These are phyloP conservation scores for Taphrina deformans DNA, from an alignment of 1,139 yeast genomes.

Conservation along the genomic window DNA sequence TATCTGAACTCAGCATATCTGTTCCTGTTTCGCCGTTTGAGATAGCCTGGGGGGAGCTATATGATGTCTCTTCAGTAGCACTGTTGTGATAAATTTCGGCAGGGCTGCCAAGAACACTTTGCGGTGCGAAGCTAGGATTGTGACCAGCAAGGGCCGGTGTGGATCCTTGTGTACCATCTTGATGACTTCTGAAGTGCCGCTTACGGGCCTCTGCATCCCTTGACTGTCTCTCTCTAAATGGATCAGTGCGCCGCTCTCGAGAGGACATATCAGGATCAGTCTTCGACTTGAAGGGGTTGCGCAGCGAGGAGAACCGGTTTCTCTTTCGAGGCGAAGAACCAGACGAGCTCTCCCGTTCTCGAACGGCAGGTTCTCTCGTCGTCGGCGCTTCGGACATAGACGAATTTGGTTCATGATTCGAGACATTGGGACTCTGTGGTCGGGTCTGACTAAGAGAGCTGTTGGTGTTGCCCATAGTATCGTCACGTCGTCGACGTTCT, in stretches of 20 bases:
- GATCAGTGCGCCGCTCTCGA: neutral
- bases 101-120: neutral
- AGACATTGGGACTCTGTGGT: neutral
- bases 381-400: neutral
- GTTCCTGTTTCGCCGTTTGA: neutral
- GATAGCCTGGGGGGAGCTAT: neutral
- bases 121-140: neutral
- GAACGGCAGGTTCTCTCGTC: neutral
- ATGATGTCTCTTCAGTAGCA: neutral
- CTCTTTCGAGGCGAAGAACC: conserved; percentile 7
- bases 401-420: neutral
- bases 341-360: conserved; percentile 16
- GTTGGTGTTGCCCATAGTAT: neutral
- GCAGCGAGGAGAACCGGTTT: conserved; percentile 8
- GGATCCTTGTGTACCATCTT: neutral
- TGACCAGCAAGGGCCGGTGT: neutral
- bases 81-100: neutral
- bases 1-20: too few species aligned
- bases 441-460: neutral
- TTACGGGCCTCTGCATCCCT: neutral
- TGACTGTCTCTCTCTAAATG: neutral
- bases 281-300: conserved; percentile 7
- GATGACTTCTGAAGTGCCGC: neutral
- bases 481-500: neutral
- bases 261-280: neutral